Base-by-base conservation (phyloP, 164 flowering plant species). In the Macadamia integrifolia region DNA sequence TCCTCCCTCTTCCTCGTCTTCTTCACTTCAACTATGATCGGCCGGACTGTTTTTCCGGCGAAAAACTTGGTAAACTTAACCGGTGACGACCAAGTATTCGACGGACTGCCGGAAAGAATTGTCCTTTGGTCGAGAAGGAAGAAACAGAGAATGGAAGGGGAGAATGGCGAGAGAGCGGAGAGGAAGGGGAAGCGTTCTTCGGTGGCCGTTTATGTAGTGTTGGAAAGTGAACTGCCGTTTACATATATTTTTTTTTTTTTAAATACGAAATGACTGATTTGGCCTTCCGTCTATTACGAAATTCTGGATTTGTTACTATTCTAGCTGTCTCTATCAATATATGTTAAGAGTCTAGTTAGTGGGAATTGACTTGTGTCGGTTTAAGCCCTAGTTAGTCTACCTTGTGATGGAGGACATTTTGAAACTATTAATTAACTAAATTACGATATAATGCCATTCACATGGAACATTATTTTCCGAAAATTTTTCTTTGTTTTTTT, bases 181-280 rank as follows among this genome's bases (percentile, higher is more conserved):
- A 67, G 69, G 65, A 8, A 46, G 65, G 15, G 63, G 64, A 62
- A 58, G 69, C 35, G 68, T n/a, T 35, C 66, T 35, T 46, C 31
- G 50, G 43, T 61, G 13, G 62, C 31, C 60, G 58, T 61, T 48
- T 60, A 60, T 62, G 78, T 55, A 64, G 64, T 60, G 66, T 74
- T 75, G 84, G 83, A 79, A 82, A 77, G 86, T 80, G 80, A 78
- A 76, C 60, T 67, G 73, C 42, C 62, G 84, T 61, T 40, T 69
- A 66, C 76, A 79, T 75, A 23, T 23, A 23, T 23, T 0, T 23
- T 23, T 23, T 23, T 23, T 23, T 15, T 15, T 13, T 46, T 46
- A 35, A 35, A 18, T 9, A 5, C 0, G 11, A 59, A 78, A 73
- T 50, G 80, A 82, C 89, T 31, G 76, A 79, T 78, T 76, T 86